Evolutionary conservation across 2,329 filamentous ascomycete species (phyloP).

Genomic region (Alternaria novae-zelandiae): DNA sequence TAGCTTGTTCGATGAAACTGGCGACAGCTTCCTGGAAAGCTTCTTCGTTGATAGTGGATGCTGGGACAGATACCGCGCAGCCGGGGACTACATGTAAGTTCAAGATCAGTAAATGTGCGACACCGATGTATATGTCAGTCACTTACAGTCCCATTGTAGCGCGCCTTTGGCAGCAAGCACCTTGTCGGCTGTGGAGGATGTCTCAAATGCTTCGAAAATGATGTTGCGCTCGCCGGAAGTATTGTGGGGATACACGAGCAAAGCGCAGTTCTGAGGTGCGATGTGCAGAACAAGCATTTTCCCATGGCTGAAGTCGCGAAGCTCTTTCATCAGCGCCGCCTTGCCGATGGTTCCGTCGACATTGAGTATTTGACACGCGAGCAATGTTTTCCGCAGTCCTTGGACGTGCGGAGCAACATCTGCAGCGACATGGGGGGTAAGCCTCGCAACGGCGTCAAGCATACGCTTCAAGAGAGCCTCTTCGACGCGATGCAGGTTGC

Average conservation of each 20-base stretch:
- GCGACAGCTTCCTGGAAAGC: constrained; percentile 59
- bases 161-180: constrained; percentile 61
- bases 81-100: constrained; percentile 55
- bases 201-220: constrained; percentile 68
- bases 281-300: constrained; percentile 54
- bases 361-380: constrained; percentile 28
- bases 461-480: constrained; percentile 39
- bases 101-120: neutral
- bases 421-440: constrained; percentile 18
- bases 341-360: constrained; percentile 33
- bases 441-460: constrained; percentile 24
- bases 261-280: constrained; percentile 57
- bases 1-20: constrained; percentile 63
- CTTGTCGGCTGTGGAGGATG: constrained; percentile 59
- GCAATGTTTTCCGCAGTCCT: constrained; percentile 20
- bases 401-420: constrained; percentile 19
- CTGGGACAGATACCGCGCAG: constrained; percentile 56
- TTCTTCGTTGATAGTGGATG: constrained; percentile 44
- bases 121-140: neutral
- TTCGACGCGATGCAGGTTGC: constrained; percentile 33
- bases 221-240: constrained; percentile 24
- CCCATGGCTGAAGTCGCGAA: constrained; percentile 15
- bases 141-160: constrained; percentile 60
- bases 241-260: constrained; percentile 50
- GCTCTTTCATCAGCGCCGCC: constrained; percentile 22